phyloP scores from a whole-genome alignment of 805 yeast genomes.

The Myxozyma nipponensis region DNA sequence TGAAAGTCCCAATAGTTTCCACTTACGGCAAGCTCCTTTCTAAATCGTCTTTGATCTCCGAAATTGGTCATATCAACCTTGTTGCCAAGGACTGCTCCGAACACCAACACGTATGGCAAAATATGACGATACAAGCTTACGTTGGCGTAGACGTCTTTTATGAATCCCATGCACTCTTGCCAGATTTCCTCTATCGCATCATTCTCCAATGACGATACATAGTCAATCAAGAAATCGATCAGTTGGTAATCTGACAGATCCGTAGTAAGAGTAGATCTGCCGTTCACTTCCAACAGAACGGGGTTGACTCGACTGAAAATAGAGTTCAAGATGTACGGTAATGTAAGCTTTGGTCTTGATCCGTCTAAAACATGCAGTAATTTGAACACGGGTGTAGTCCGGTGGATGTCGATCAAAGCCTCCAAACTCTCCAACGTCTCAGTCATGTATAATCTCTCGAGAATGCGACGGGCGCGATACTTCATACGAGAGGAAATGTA shows the following conservation, averaged over 20 bases:
- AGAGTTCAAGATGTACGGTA: slow-evolving; percentile 63
- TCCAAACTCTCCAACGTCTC: slow-evolving; percentile 76
- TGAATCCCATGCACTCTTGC: slow-evolving; percentile 52
- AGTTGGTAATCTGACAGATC: slow-evolving; percentile 46
- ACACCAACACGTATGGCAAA: slow-evolving; percentile 51
- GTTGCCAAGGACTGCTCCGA: slow-evolving; percentile 49
- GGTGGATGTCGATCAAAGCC: slow-evolving; percentile 47
- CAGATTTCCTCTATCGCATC: slow-evolving; percentile 82
- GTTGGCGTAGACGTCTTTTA: slow-evolving; percentile 55
- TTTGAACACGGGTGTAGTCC: slow-evolving; percentile 46
- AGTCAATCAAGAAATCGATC: slow-evolving; percentile 54
- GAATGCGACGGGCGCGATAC: slow-evolving; percentile 59
- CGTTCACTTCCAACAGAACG: slow-evolving; percentile 26
- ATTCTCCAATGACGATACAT: slow-evolving; percentile 61
- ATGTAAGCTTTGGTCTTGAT: slow-evolving; percentile 68
- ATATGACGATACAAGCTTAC: slow-evolving; percentile 47
- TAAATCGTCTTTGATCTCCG: slow-evolving; percentile 57
- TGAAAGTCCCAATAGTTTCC: background rate
- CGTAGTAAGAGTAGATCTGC: slow-evolving; percentile 48
- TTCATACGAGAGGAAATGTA: slow-evolving; percentile 59
- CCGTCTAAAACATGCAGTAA: slow-evolving; percentile 79
- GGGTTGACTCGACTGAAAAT: slow-evolving; percentile 48
- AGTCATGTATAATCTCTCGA: slow-evolving; percentile 59
- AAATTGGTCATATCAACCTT: slow-evolving; percentile 58
- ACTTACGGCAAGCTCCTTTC: slow-evolving; percentile 48